Evolutionary conservation across 139 green algal genomes (phyloP), one percentile per base, ranked within the genome.

Genomic region (Deuterostichococcus epilithicus): DNA sequence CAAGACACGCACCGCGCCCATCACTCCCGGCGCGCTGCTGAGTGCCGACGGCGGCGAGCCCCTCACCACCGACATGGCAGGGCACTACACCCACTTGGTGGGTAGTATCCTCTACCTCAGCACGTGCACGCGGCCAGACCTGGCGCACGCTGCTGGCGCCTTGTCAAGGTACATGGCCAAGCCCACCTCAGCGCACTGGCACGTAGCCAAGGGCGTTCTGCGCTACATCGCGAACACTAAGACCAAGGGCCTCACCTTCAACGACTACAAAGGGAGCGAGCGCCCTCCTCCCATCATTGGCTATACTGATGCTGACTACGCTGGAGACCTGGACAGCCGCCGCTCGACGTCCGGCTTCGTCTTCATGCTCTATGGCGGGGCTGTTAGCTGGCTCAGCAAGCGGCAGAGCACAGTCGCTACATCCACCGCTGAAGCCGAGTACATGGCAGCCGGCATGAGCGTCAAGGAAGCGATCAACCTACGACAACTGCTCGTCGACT

Each of bases 371-470:
- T 23, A 47, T 47, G 80, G 82, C 32, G 82, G 77, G 42, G 76
- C 81, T 45, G 66, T 89, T 23, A 81, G n/a, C 10, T 91, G 86
- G 86, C 34, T 26, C 3, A 81, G 68, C 60, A 85, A 79, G 60
- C 70, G 85, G 58, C 86, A 89, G 68, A 44, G 58, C 6, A 88
- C 81, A 30, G 85, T 91, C 18, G 85, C 87, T 25, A 45, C 45
- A 2, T 88, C 83, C n/a, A 89, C 85, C 30, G 73, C 70, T 4
- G 85, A 89, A 74, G 83, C 87, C 33, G 83, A 89, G 63, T 88
- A 87, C 74, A 86, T 89, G 73, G 78, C 75, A 59, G 85, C 82
- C n/a, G 82, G 76, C 45, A 3, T 44, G 30, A 79, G 81, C 23
- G 68, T 66, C 39, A 87, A 84, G 75, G 82, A 87, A 36, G 84